Evolutionary conservation across 208 protist genomes (phyloP).

Genomic region (Acanthamoeba castellanii): DNA sequence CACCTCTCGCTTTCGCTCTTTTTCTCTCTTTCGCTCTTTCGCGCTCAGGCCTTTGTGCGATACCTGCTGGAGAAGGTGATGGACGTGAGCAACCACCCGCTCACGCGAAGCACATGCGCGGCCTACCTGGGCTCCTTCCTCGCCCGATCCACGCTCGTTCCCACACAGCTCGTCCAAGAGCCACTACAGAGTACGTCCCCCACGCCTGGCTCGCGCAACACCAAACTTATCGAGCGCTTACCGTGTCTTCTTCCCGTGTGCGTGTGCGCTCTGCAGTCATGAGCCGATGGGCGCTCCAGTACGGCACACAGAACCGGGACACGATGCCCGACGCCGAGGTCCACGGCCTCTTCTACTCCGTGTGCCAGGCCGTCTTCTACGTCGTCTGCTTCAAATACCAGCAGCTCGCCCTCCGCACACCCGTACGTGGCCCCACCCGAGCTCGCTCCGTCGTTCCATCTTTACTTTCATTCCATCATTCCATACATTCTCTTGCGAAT

Average conservation of each 20-base stretch:
- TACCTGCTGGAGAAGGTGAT: constrained; percentile 79
- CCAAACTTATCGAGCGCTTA: not conserved
- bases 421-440: not conserved
- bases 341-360: constrained; percentile 80
- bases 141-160: constrained; percentile 73
- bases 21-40: not conserved
- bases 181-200: not conserved
- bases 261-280: not conserved
- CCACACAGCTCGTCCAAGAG: constrained; percentile 21
- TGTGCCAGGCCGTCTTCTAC: constrained; percentile 83
- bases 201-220: not conserved
- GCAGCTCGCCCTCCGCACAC: not conserved
- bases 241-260: not conserved
- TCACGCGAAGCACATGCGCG: constrained; percentile 75
- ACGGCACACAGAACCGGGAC: constrained; percentile 55
- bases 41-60: constrained; percentile 76
- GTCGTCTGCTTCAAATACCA: constrained; percentile 83
- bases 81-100: constrained; percentile 65
- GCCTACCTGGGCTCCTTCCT: constrained; percentile 83
- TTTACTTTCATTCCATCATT: not conserved
- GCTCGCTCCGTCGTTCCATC: not conserved
- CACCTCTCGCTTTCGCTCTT: not conserved
- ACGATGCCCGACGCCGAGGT: constrained; percentile 77
- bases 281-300: constrained; percentile 48
- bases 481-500: no score